A percentile compares a stretch with the other conserved stretches of the same genome.
Conservation (phyloP, 2,329 filamentous ascomycete species). For the Aspergillus luchuensis region DNA sequence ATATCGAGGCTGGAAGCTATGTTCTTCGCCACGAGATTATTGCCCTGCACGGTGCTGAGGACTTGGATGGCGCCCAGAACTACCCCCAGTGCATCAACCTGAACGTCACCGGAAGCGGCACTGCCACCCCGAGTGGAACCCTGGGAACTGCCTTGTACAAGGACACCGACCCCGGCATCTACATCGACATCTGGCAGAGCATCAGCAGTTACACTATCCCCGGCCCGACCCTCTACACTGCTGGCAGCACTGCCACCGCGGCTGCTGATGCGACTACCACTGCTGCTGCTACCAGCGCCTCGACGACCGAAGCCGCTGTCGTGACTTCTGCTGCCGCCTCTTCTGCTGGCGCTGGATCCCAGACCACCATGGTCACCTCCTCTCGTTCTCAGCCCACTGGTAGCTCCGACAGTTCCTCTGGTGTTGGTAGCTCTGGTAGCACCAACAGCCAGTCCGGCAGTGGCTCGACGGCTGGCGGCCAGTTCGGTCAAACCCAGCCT, state of each 20-base stretch:
- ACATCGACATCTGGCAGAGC: slow-evolving; percentile 57
- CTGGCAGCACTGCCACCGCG: slow-evolving; percentile 4
- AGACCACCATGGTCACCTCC: background rate
- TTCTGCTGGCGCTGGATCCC: background rate
- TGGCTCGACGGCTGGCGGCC: background rate
- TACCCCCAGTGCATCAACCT: slow-evolving; percentile 61
- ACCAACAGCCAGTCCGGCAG: background rate
- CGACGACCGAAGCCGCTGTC: background rate
- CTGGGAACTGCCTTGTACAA: slow-evolving; percentile 57
- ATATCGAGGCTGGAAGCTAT: slow-evolving; percentile 52
- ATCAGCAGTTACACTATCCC: slow-evolving; percentile 52
- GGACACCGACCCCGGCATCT: slow-evolving; percentile 55
- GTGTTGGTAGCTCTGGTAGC: background rate
- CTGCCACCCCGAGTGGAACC: slow-evolving; percentile 47
- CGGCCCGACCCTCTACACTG: slow-evolving; percentile 42
- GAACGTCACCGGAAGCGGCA: slow-evolving; percentile 56
- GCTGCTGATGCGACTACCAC: background rate
- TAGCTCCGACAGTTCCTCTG: background rate
- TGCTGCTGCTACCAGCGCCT: background rate
- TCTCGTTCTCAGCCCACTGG: background rate
- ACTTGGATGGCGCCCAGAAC: slow-evolving; percentile 49
- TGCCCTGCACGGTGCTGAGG: slow-evolving; percentile 48
- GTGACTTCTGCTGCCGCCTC: background rate
- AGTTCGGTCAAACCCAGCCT: background rate
- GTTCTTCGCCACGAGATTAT: slow-evolving; percentile 56